Evolutionary conservation across 257 asterid genomes (phyloP).

Genomic region (Fraxinus cuspidata): DNA sequence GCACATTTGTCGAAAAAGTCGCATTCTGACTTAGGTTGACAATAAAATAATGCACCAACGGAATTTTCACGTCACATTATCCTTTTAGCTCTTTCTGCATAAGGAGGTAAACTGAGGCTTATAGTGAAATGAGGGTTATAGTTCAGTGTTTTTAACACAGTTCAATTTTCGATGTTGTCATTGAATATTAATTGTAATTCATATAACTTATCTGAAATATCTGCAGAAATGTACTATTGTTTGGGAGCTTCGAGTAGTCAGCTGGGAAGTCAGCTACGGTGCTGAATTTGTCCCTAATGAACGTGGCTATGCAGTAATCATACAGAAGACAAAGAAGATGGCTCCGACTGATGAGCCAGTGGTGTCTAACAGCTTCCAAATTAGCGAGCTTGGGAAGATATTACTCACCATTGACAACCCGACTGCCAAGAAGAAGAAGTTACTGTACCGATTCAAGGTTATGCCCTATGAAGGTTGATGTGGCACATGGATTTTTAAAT

Average conservation of each 20-base stretch:
- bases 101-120: not conserved
- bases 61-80: not conserved
- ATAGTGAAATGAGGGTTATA: not conserved
- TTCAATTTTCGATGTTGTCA: not conserved
- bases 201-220: slow-evolving; percentile 7
- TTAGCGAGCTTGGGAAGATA: slow-evolving; percentile 75
- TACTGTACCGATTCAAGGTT: slow-evolving; percentile 78
- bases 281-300: slow-evolving; percentile 75
- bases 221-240: slow-evolving; percentile 73
- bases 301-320: slow-evolving; percentile 60
- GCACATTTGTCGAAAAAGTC: not conserved
- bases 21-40: too few relatives aligned
- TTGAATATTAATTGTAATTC: not conserved
- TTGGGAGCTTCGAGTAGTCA: slow-evolving; percentile 96
- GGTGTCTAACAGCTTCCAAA: slow-evolving; percentile 56
- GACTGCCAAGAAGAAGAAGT: slow-evolving; percentile 74
- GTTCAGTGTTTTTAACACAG: not conserved
- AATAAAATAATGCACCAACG: not conserved
- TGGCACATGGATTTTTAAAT: not conserved
- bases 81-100: not conserved
- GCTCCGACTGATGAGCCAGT: slow-evolving; percentile 65
- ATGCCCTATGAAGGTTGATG: slow-evolving; percentile 40
- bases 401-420: slow-evolving; percentile 78
- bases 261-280: slow-evolving; percentile 90
- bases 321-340: slow-evolving; percentile 74